Evolutionary conservation across 2,329 filamentous ascomycete species (phyloP).

Genomic region (Magnaporthales sp.): DNA sequence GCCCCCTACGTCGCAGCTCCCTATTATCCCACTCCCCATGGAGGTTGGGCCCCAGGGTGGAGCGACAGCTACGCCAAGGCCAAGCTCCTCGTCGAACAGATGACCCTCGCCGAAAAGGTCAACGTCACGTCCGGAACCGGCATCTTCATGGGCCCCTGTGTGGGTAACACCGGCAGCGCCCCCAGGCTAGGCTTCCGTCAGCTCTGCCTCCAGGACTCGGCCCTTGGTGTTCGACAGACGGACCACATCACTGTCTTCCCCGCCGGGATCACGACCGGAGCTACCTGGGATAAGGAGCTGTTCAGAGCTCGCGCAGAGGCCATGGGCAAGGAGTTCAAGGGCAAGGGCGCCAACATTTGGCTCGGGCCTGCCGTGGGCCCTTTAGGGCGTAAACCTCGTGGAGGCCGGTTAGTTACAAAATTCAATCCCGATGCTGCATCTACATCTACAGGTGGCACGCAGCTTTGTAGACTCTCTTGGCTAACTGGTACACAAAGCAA

Average conservation of each 20-base stretch:
- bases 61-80: slow-evolving; percentile 62
- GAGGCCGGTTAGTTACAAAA: slow-evolving; percentile 39
- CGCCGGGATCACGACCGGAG: slow-evolving; percentile 67
- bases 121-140: slow-evolving; percentile 68
- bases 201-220: slow-evolving; percentile 64
- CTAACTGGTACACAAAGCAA: slow-evolving; percentile 23
- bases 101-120: slow-evolving; percentile 75
- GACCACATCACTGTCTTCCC: slow-evolving; percentile 73
- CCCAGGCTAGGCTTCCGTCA: slow-evolving; percentile 62
- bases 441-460: neutral
- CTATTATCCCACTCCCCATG: slow-evolving; percentile 67
- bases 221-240: slow-evolving; percentile 62
- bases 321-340: slow-evolving; percentile 61
- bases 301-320: slow-evolving; percentile 61
- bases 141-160: slow-evolving; percentile 65
- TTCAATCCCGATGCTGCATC: neutral
- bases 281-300: slow-evolving; percentile 65
- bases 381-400: slow-evolving; percentile 61
- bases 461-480: neutral
- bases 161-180: slow-evolving; percentile 69
- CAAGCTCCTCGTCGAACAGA: slow-evolving; percentile 56
- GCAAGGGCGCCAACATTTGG: slow-evolving; percentile 64
- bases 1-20: slow-evolving; percentile 36
- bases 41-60: slow-evolving; percentile 65
- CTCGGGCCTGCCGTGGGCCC: slow-evolving; percentile 65